A percentile compares a stretch with the other conserved stretches of the same genome.
These are phyloP conservation scores for Plicaturopsis crispa DNA, from an alignment of 768 basidiomycete species.

Conservation along the genomic window DNA sequence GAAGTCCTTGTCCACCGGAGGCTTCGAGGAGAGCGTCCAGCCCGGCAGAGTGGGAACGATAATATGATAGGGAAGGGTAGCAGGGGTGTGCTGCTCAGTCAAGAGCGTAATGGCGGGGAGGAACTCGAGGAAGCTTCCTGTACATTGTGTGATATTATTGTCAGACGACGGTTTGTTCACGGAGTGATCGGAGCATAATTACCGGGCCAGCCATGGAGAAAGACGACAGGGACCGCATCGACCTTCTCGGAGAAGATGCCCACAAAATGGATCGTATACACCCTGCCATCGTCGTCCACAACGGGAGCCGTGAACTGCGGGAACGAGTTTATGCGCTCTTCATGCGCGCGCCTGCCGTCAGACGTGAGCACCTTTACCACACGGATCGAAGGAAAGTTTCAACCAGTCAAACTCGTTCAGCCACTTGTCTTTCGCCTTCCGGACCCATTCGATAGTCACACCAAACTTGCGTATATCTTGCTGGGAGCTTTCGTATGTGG, in stretches of 20 bases:
- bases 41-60: slow-evolving; percentile 16
- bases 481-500: background rate
- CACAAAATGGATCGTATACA: slow-evolving; percentile 9
- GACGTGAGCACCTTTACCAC: background rate
- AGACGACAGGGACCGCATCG: slow-evolving; percentile 7
- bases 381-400: background rate
- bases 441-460: background rate
- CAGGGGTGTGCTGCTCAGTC: slow-evolving; percentile 2
- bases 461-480: background rate
- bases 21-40: slow-evolving; percentile 16
- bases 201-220: slow-evolving; percentile 11
- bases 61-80: slow-evolving; percentile 9
- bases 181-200: too few relatives aligned
- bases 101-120: slow-evolving; percentile 8
- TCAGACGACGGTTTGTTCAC: too few relatives aligned
- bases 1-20: too few relatives aligned
- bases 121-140: slow-evolving; percentile 12
- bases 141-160: too few relatives aligned
- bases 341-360: background rate
- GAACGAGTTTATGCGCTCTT: slow-evolving; percentile 1
- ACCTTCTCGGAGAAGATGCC: slow-evolving; percentile 7
- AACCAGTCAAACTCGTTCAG: background rate
- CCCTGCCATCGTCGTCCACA: too few relatives aligned
- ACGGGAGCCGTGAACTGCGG: background rate
- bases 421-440: background rate